Conservation (phyloP, 805 yeast genomes). For the Jamesozyma hellenica region DNA sequence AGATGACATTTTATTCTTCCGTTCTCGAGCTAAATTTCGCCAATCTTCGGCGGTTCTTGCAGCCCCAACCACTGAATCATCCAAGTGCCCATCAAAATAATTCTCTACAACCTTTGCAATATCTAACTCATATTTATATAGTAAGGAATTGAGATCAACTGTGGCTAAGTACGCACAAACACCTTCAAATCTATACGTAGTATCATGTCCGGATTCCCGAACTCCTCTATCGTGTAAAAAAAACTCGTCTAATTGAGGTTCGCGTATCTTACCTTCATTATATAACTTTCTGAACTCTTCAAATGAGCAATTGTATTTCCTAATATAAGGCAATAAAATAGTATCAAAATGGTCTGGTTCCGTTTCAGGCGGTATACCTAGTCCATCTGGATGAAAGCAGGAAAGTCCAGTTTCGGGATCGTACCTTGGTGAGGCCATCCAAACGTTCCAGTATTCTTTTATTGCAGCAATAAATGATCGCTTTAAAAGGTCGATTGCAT, state of each 20-base stretch:
- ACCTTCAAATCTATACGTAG: constrained; percentile 81
- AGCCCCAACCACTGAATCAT: constrained; percentile 28
- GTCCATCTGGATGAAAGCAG: constrained; percentile 78
- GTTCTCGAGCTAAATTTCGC: constrained; percentile 42
- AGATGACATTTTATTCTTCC: constrained; percentile 46
- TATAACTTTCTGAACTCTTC: constrained; percentile 61
- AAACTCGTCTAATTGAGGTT: constrained; percentile 75
- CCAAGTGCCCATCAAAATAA: constrained; percentile 42
- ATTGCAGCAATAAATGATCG: constrained; percentile 70
- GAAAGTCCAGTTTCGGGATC: constrained; percentile 72
- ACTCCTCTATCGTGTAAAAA: constrained; percentile 89
- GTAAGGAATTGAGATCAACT: constrained; percentile 71
- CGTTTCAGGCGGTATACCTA: constrained; percentile 93
- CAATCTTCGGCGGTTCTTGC: constrained; percentile 44
- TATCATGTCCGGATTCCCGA: constrained; percentile 93
- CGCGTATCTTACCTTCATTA: constrained; percentile 52
- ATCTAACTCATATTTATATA: constrained; percentile 83
- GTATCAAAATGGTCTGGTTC: constrained; percentile 80
- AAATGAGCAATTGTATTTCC: constrained; percentile 46
- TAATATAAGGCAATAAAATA: constrained; percentile 56
- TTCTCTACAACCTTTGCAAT: constrained; percentile 54
- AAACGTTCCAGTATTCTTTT: constrained; percentile 69
- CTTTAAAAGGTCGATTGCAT: constrained; percentile 48
- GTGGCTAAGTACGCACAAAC: constrained; percentile 82
- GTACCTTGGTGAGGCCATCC: constrained; percentile 66